A percentile compares a stretch with the other conserved stretches of the same genome.
These are phyloP conservation scores for Phyllosticta capitalensis DNA, from an alignment of 2,329 filamentous ascomycete genomes.

Conservation along the genomic window DNA sequence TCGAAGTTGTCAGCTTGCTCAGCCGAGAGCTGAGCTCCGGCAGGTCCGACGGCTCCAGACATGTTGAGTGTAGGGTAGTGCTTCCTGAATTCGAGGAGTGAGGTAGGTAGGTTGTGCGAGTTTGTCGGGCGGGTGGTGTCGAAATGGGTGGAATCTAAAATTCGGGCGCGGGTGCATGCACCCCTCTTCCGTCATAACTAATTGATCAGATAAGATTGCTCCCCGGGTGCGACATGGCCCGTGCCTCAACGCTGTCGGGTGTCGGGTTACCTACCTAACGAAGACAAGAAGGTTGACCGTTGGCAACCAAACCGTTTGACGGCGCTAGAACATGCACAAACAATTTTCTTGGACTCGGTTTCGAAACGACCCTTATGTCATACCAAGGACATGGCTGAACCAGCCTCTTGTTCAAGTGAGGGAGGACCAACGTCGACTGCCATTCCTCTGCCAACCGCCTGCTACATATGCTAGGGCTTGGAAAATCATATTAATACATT, in stretches of 20 bases:
- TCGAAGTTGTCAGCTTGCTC: conserved; percentile 61
- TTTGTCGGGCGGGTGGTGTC: not conserved
- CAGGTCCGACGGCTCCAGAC: conserved; percentile 7
- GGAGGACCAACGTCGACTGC: not conserved
- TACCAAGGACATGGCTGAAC: not conserved
- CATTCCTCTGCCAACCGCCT: not conserved
- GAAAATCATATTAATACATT: not conserved
- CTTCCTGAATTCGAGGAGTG: not conserved
- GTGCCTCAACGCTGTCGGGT: not conserved
- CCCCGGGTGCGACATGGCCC: not conserved
- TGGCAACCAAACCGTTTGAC: not conserved
- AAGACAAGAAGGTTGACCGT: not conserved
- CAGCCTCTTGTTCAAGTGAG: not conserved
- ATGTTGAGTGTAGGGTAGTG: not conserved
- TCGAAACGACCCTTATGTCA: not conserved
- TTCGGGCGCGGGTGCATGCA: not conserved
- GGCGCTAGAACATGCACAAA: not conserved
- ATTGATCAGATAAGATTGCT: not conserved
- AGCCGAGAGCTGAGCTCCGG: conserved; percentile 33
- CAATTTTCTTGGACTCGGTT: not conserved
- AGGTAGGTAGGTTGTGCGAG: not conserved
- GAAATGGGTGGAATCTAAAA: not conserved
- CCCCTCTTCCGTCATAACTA: not conserved
- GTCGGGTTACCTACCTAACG: not conserved
- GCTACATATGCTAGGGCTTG: not conserved